A percentile compares a stretch with the other conserved stretches of the same genome.
Conservation (phyloP, 1,139 yeast genomes). For the Protomyces lactucae-debilis region DNA sequence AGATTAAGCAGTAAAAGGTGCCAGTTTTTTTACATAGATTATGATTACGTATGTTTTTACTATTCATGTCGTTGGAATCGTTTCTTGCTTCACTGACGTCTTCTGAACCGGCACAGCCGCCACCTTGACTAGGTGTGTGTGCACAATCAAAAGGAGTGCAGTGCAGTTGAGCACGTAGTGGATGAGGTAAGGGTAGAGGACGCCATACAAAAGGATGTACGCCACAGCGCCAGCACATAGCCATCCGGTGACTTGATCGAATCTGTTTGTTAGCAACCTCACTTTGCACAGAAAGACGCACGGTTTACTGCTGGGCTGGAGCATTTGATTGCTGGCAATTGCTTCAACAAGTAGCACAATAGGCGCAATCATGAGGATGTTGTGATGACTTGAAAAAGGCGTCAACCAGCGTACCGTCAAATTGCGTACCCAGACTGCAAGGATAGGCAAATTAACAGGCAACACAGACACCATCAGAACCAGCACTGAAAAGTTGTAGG, state of each 20-base stretch:
- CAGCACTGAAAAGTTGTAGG: constrained; percentile 36
- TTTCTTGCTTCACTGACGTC: too few species aligned
- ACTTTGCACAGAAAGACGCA: background rate
- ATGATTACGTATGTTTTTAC: too few species aligned
- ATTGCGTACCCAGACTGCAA: constrained; percentile 41
- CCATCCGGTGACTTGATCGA: too few species aligned
- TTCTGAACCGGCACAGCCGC: too few species aligned
- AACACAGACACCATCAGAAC: constrained; percentile 38
- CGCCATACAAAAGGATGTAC: constrained; percentile 39
- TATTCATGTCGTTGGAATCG: too few species aligned
- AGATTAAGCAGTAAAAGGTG: background rate
- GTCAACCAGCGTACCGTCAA: constrained; percentile 37
- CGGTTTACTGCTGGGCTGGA: constrained; percentile 34
- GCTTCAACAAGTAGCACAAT: constrained; percentile 37
- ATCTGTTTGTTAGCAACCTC: constrained; percentile 7
- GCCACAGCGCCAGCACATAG: constrained; percentile 33
- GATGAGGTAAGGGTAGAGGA: constrained; percentile 39
- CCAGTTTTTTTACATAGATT: too few species aligned
- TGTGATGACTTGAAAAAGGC: constrained; percentile 37
- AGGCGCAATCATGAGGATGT: constrained; percentile 38
- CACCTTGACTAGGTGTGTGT: background rate
- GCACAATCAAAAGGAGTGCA: constrained; percentile 10
- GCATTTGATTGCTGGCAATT: constrained; percentile 35
- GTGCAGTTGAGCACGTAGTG: constrained; percentile 39
- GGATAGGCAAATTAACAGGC: constrained; percentile 39